Percentiles rank a stretch among this genome's conserved stretches.
Conservation (phyloP, 768 basidiomycete species). For the Phaeotremella skinneri region DNA sequence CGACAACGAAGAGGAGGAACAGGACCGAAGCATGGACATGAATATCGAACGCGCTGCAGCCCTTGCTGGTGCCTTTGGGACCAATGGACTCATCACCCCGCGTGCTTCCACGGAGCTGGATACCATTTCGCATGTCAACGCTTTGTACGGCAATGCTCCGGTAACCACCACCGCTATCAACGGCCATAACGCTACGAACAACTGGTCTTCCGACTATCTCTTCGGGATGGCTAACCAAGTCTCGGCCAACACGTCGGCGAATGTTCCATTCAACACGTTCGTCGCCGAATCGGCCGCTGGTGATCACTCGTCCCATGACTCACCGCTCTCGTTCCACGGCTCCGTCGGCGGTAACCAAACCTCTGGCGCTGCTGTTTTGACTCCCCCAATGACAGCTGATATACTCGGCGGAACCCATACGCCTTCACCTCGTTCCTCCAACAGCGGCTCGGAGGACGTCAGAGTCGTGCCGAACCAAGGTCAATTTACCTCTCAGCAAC, state of each 20-base stretch:
- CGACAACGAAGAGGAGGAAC: conserved; percentile 8
- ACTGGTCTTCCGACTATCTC: conserved; percentile 36
- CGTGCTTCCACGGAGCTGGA: conserved; percentile 33
- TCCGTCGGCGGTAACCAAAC: conserved; percentile 7
- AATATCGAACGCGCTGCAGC: conserved; percentile 1
- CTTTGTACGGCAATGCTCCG: conserved; percentile 12
- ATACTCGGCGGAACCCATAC: conserved; percentile 20
- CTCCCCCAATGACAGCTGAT: conserved; percentile 25
- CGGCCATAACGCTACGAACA: conserved; percentile 6
- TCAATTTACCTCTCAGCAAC: conserved; percentile 15
- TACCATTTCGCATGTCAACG: conserved; percentile 9
- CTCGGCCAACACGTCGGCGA: neutral
- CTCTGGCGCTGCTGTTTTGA: conserved; percentile 6
- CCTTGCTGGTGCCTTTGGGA: conserved; percentile 1
- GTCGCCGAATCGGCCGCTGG: conserved; percentile 11
- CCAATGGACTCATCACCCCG: conserved; percentile 32
- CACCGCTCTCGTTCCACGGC: conserved; percentile 7
- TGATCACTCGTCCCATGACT: conserved; percentile 12
- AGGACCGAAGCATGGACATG: conserved; percentile 7
- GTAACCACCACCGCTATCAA: conserved; percentile 1
- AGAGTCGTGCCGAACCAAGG: neutral
- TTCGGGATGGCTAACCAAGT: conserved; percentile 13
- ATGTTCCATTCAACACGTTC: conserved; percentile 22
- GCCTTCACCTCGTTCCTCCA: conserved; percentile 31
- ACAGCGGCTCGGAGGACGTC: conserved; percentile 1